A percentile compares a stretch with the other conserved stretches of the same genome.
Conservation (phyloP, 1,139 yeast species). For the Diutina catenulata region DNA sequence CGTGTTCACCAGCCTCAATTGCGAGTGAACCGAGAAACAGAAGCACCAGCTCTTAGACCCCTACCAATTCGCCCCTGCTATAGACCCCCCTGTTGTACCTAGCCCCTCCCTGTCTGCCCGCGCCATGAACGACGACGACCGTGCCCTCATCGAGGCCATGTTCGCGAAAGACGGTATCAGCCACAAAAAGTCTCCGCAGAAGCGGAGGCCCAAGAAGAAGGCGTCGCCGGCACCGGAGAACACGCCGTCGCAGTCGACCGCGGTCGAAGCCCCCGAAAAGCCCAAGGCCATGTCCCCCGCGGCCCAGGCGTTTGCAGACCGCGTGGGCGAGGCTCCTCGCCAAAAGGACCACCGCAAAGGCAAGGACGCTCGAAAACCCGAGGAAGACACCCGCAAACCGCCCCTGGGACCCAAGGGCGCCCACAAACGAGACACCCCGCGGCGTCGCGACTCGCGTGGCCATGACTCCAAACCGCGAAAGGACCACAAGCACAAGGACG, state of each 20-base stretch:
- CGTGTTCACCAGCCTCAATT: no score
- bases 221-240: not conserved
- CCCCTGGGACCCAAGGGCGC: not conserved
- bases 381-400: not conserved
- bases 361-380: not conserved
- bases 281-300: not conserved
- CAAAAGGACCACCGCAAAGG: not conserved
- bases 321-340: not conserved
- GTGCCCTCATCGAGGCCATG: slow-evolving; percentile 2
- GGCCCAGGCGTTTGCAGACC: not conserved
- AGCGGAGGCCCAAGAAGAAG: not conserved
- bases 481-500: not conserved
- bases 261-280: not conserved
- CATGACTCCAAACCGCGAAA: not conserved
- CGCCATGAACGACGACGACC: not conserved
- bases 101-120: no score
- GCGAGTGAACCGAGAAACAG: no score
- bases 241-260: not conserved
- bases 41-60: no score
- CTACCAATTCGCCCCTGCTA: no score
- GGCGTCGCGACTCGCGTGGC: not conserved
- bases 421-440: not conserved
- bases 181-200: not conserved
- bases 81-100: no score
- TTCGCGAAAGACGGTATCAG: slow-evolving; percentile 3